Percentiles rank a stretch among this genome's conserved stretches.
Evolutionary conservation across 2,329 filamentous ascomycete genomes (phyloP).

Genomic region (Xylogone sp.): DNA sequence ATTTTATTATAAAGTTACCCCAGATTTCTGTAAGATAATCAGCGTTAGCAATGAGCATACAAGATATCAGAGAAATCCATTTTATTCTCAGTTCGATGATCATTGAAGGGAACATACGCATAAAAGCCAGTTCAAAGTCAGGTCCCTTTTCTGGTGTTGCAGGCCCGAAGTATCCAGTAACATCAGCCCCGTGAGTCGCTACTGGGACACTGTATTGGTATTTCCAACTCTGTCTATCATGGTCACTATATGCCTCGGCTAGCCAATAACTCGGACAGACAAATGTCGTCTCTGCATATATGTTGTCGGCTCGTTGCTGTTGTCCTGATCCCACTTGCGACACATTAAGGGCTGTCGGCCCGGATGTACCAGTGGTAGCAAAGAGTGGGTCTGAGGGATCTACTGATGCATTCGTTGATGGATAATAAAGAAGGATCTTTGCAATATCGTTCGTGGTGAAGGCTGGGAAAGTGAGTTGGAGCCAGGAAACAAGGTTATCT

Average conservation of each 20-base stretch:
- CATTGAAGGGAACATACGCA: slow-evolving; percentile 7
- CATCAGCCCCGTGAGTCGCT: slow-evolving; percentile 31
- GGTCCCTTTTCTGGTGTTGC: slow-evolving; percentile 4
- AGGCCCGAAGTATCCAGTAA: slow-evolving; percentile 24
- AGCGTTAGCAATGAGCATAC: background rate
- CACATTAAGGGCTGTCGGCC: slow-evolving; percentile 37
- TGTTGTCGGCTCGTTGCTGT: slow-evolving; percentile 44
- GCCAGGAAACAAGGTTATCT: slow-evolving; percentile 33
- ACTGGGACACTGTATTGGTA: slow-evolving; percentile 39
- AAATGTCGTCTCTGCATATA: slow-evolving; percentile 50
- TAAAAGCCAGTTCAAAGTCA: slow-evolving; percentile 7
- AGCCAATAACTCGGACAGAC: slow-evolving; percentile 51
- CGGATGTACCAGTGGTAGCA: slow-evolving; percentile 29
- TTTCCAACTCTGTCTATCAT: slow-evolving; percentile 31
- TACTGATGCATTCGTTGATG: slow-evolving; percentile 8
- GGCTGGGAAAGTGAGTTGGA: slow-evolving; percentile 35
- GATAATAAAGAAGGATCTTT: slow-evolving; percentile 18
- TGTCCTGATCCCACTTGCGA: slow-evolving; percentile 39
- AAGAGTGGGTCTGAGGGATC: slow-evolving; percentile 16
- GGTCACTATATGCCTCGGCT: slow-evolving; percentile 36
- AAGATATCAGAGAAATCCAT: too few species aligned
- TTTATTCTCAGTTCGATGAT: too few species aligned
- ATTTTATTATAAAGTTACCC: slow-evolving; percentile 10
- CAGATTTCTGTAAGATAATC: slow-evolving; percentile 4
- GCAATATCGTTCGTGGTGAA: slow-evolving; percentile 35